Percentiles rank a stretch among this genome's conserved stretches.
Evolutionary conservation across 176 grass and related monocot genomes (phyloP).

Genomic region (Bolboschoenus planiculmis): DNA sequence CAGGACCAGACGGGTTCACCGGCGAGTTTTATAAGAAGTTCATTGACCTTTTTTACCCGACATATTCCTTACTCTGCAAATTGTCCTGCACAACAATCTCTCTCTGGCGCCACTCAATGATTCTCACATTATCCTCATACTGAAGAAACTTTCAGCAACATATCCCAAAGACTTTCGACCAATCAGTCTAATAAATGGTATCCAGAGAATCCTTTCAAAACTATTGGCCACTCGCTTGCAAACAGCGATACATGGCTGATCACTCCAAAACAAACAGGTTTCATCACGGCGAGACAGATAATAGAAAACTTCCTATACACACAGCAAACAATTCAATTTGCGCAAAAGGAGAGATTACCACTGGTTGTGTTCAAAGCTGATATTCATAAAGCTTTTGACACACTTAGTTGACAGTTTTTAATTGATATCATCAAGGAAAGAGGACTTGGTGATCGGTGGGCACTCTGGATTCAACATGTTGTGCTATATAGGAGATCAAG

Average conservation of each 20-base stretch:
- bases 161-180: not conserved
- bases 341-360: not conserved
- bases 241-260: not conserved
- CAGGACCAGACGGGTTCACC: not conserved
- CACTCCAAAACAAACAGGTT: not conserved
- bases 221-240: not conserved
- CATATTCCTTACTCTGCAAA: not conserved
- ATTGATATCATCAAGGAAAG: not conserved
- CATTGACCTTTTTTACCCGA: not conserved
- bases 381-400: constrained; percentile 10
- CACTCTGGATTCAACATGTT: not conserved
- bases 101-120: not conserved
- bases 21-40: not conserved
- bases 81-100: not conserved
- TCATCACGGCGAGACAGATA: not conserved
- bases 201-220: constrained; percentile 8
- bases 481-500: not conserved
- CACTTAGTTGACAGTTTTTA: not conserved
- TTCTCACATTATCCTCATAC: not conserved
- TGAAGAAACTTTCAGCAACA: not conserved
- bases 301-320: not conserved
- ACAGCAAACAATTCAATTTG: not conserved
- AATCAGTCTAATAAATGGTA: not conserved
- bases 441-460: not conserved
- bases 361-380: not conserved